These are phyloP conservation scores for Psilocybe cubensis DNA, from an alignment of 768 basidiomycete genomes.

Conservation along the genomic window DNA sequence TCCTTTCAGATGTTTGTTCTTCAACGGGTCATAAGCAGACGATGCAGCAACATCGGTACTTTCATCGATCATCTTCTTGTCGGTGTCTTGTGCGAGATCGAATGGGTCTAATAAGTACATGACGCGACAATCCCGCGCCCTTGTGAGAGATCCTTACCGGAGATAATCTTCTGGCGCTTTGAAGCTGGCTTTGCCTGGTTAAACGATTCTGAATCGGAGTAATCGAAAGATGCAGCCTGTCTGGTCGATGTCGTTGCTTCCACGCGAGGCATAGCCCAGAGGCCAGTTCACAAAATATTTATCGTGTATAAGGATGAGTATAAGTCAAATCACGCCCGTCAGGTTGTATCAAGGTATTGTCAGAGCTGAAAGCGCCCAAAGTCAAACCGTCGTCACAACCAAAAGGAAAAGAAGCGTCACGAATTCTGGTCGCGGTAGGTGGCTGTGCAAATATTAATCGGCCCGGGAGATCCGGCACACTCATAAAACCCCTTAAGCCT, in stretches of 20 bases:
- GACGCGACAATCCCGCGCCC: slow-evolving; percentile 14
- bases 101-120: slow-evolving; percentile 6
- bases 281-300: neutral
- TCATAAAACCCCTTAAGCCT: too few species aligned
- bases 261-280: slow-evolving; percentile 4
- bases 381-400: too few species aligned
- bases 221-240: neutral
- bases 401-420: neutral
- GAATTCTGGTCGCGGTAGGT: neutral
- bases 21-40: slow-evolving; percentile 27
- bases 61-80: slow-evolving; percentile 17
- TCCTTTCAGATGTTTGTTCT: slow-evolving; percentile 55
- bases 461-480: neutral
- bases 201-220: slow-evolving; percentile 10
- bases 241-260: neutral
- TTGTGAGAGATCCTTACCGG: slow-evolving; percentile 20
- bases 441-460: neutral
- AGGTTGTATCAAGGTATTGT: neutral
- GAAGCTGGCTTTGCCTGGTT: slow-evolving; percentile 21
- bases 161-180: slow-evolving; percentile 35
- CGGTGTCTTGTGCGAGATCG: slow-evolving; percentile 9
- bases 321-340: neutral
- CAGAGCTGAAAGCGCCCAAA: slow-evolving; percentile 6
- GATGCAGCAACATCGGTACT: neutral
- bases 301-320: neutral